Evolutionary conservation across 805 yeast genomes (phyloP).

Genomic region (Nakazawaea wyomingensis): DNA sequence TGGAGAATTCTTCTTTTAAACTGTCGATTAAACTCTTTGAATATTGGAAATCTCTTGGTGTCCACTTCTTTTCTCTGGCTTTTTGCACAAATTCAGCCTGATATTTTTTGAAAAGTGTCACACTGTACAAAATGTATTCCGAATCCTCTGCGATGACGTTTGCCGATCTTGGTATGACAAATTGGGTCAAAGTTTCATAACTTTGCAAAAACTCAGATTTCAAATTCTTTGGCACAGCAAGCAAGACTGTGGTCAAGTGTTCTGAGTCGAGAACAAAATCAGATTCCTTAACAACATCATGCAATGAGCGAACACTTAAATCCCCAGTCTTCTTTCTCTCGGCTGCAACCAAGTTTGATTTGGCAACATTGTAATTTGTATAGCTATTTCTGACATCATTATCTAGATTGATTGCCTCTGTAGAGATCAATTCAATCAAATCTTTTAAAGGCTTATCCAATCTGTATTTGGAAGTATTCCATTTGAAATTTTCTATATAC

Average conservation of each 20-base stretch:
- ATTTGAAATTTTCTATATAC: conserved; percentile 69
- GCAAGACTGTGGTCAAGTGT: conserved; percentile 75
- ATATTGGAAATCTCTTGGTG: conserved; percentile 88
- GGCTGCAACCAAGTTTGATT: conserved; percentile 77
- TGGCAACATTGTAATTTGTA: conserved; percentile 74
- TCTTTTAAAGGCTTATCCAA: conserved; percentile 78
- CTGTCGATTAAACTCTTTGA: conserved; percentile 70
- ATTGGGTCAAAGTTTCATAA: conserved; percentile 72
- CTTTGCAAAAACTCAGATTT: conserved; percentile 54
- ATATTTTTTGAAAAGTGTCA: conserved; percentile 80
- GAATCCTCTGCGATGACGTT: conserved; percentile 60
- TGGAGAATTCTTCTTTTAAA: conserved; percentile 72
- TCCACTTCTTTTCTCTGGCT: conserved; percentile 81
- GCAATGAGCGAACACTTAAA: conserved; percentile 83
- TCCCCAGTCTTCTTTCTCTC: conserved; percentile 94
- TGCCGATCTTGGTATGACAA: conserved; percentile 93
- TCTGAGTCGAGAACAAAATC: conserved; percentile 86
- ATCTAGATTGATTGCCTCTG: conserved; percentile 80
- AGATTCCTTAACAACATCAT: conserved; percentile 76
- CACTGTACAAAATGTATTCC: conserved; percentile 69
- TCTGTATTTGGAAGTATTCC: conserved; percentile 87
- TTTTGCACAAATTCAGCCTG: conserved; percentile 62
- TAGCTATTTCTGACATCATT: conserved; percentile 76
- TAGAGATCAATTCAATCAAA: conserved; percentile 61
- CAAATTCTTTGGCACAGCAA: conserved; percentile 77